These are phyloP conservation scores for Apiospora marii DNA, from an alignment of 2,329 filamentous ascomycete species.

Conservation along the genomic window DNA sequence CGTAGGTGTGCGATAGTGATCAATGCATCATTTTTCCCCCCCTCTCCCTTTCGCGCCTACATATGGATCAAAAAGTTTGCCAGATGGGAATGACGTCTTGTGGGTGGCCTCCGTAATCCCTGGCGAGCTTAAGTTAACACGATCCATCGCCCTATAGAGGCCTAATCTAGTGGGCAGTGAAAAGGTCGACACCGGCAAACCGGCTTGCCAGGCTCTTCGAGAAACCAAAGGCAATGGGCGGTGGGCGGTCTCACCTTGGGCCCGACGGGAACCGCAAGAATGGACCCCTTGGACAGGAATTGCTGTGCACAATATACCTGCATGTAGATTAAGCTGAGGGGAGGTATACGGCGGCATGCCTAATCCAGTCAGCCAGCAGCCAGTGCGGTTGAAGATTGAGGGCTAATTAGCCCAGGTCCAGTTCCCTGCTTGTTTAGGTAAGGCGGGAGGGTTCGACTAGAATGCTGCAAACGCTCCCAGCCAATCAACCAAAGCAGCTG, in stretches of 20 bases:
- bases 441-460: too few relatives aligned
- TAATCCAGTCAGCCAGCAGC: not conserved
- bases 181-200: constrained; percentile 8
- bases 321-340: not conserved
- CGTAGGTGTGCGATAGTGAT: not conserved
- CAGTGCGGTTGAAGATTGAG: too few relatives aligned
- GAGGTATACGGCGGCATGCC: not conserved
- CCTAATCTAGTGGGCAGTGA: not conserved
- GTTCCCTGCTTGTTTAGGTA: too few relatives aligned
- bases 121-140: not conserved
- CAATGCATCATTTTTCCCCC: constrained; percentile 1
- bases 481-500: constrained; percentile 18
- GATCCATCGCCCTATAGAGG: not conserved
- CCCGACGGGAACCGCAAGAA: not conserved
- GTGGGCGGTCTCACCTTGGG: constrained; percentile 6
- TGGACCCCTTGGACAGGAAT: not conserved
- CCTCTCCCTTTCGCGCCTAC: not conserved
- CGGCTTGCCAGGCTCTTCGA: not conserved
- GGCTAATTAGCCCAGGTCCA: constrained; percentile 6
- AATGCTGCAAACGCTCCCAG: not conserved
- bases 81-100: constrained; percentile 1
- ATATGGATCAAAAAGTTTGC: not conserved
- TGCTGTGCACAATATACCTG: not conserved
- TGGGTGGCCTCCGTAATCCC: constrained; percentile 11
- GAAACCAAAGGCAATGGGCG: not conserved